These are phyloP conservation scores for Solanum appendiculatum DNA, from an alignment of 257 asterid genomes.

Conservation along the genomic window DNA sequence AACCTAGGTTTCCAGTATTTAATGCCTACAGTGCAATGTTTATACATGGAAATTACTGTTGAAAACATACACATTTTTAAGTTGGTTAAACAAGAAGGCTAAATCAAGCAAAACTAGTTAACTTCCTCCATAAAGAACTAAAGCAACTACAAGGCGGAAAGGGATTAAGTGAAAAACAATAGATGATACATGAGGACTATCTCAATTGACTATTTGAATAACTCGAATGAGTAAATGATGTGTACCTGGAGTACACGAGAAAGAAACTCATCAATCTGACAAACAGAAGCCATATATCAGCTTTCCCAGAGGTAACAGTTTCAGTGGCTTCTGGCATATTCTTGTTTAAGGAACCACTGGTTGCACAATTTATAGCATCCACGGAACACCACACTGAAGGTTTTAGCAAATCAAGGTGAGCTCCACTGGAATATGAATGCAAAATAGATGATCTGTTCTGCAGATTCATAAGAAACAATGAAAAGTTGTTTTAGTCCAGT, in stretches of 20 bases:
- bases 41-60: not conserved
- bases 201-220: not conserved
- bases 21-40: not conserved
- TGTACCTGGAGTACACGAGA: slow-evolving; percentile 62
- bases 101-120: not conserved
- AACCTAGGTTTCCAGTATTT: not conserved
- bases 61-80: not conserved
- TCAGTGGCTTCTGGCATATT: slow-evolving; percentile 19
- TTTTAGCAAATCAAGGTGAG: slow-evolving; percentile 45
- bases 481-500: not conserved
- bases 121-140: not conserved
- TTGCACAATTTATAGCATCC: slow-evolving; percentile 14
- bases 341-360: slow-evolving; percentile 13
- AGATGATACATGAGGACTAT: not conserved
- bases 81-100: not conserved
- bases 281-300: slow-evolving; percentile 57
- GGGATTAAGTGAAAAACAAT: not conserved
- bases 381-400: slow-evolving; percentile 36
- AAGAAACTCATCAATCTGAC: slow-evolving; percentile 74
- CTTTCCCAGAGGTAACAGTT: slow-evolving; percentile 12
- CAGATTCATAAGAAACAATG: slow-evolving; percentile 25
- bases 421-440: slow-evolving; percentile 28
- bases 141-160: not conserved
- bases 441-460: slow-evolving; percentile 65
- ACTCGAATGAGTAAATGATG: not conserved